Evolutionary conservation across 768 basidiomycete genomes (phyloP).

Genomic region (Cystobasidium tubakii): DNA sequence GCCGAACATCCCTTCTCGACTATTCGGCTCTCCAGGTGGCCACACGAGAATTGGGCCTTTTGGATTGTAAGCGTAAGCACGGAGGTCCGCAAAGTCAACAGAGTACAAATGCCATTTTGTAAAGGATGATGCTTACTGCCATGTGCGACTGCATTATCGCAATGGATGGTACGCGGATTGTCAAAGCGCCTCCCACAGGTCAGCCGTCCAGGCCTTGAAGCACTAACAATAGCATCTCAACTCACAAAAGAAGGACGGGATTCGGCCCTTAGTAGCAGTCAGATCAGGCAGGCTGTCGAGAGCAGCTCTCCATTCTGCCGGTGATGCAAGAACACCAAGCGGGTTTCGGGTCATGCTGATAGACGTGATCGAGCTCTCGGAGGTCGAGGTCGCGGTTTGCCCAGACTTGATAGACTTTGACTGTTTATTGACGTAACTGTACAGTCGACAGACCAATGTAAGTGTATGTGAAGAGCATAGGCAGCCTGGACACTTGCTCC

Average conservation of each 20-base stretch:
- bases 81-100: not conserved
- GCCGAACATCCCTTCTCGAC: constrained; percentile 39
- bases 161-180: not conserved
- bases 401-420: too few species aligned
- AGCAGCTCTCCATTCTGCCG: constrained; percentile 40
- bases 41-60: constrained; percentile 54
- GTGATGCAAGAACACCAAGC: constrained; percentile 33
- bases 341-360: constrained; percentile 6
- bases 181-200: not conserved
- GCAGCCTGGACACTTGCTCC: too few species aligned
- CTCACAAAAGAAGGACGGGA: constrained; percentile 70
- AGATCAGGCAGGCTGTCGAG: constrained; percentile 41
- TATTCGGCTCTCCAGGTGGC: constrained; percentile 44
- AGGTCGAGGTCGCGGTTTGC: too few species aligned
- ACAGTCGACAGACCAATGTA: too few species aligned
- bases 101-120: not conserved
- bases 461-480: too few species aligned
- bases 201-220: not conserved
- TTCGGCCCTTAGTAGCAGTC: constrained; percentile 46
- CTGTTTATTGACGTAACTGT: too few species aligned
- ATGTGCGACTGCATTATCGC: constrained; percentile 41
- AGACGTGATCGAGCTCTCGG: constrained; percentile 3
- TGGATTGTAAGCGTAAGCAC: not conserved
- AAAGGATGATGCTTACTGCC: constrained; percentile 35
- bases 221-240: constrained; percentile 55